Evolutionary conservation across 1,139 yeast species (phyloP).

Genomic region (Saccharomycopsis hybrid): DNA sequence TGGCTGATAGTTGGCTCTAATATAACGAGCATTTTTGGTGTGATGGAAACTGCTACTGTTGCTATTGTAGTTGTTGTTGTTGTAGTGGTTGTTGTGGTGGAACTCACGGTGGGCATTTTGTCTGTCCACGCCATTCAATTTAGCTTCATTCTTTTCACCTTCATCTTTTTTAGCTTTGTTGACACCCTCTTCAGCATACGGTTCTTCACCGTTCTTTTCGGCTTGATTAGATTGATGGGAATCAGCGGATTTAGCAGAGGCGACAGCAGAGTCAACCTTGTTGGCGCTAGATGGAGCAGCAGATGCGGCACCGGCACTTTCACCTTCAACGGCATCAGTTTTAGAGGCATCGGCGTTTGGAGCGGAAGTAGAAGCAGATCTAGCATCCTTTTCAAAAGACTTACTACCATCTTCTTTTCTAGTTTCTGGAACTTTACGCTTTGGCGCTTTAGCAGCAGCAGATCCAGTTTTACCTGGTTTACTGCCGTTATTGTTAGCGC

Average conservation of each 20-base stretch:
- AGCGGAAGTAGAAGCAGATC: background rate
- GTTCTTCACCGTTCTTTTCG: background rate
- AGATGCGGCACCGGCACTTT: slow-evolving; percentile 3
- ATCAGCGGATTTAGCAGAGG: slow-evolving; percentile 3
- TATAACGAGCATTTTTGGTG: slow-evolving; percentile 14
- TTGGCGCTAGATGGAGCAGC: background rate
- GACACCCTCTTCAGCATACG: background rate
- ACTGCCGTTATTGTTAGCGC: background rate
- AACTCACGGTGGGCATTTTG: slow-evolving; percentile 1
- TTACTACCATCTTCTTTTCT: slow-evolving; percentile 1
- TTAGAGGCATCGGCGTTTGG: background rate
- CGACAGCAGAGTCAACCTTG: slow-evolving; percentile 9
- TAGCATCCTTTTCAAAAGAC: background rate
- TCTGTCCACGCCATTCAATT: slow-evolving; percentile 3
- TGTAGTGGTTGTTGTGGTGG: slow-evolving; percentile 8
- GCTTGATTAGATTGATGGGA: background rate
- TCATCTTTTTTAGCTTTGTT: background rate
- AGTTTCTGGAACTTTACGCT: slow-evolving; percentile 4
- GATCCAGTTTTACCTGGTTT: slow-evolving; percentile 2
- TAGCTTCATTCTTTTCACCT: background rate
- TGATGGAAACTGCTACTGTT: slow-evolving; percentile 6
- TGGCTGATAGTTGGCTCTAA: slow-evolving; percentile 21
- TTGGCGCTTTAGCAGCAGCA: background rate
- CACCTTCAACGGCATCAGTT: background rate
- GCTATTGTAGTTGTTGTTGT: slow-evolving; percentile 6